phyloP scores from a whole-genome alignment of 2,329 filamentous ascomycete genomes.

The Knoxdaviesia proteae region DNA sequence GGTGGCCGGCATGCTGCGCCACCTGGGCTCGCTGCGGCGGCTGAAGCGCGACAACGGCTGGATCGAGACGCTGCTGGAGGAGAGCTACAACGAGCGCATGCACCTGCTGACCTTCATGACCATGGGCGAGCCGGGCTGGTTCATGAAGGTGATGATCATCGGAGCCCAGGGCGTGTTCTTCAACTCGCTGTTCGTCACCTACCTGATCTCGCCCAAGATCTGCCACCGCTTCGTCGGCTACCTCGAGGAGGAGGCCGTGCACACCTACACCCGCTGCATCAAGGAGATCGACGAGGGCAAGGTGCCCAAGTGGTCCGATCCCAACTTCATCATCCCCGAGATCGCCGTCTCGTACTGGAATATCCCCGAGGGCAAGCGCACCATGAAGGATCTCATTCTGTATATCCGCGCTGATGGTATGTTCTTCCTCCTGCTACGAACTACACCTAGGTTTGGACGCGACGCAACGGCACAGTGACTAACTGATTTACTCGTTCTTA shows the following conservation, averaged over 20 bases:
- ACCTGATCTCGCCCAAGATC: slow-evolving; percentile 68
- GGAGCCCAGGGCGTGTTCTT: slow-evolving; percentile 92
- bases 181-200: slow-evolving; percentile 78
- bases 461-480: too few relatives aligned
- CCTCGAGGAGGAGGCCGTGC: slow-evolving; percentile 88
- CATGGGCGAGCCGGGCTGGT: slow-evolving; percentile 52
- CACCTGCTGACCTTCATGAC: slow-evolving; percentile 84
- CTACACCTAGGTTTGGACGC: too few relatives aligned
- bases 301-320: slow-evolving; percentile 57
- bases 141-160: slow-evolving; percentile 84
- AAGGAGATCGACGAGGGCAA: slow-evolving; percentile 70
- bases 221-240: slow-evolving; percentile 95
- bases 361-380: slow-evolving; percentile 66
- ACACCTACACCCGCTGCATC: slow-evolving; percentile 84
- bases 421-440: background rate
- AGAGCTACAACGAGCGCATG: slow-evolving; percentile 88
- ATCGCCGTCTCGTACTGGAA: slow-evolving; percentile 84
- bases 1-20: slow-evolving; percentile 86
- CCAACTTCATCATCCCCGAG: slow-evolving; percentile 56
- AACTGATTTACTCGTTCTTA: background rate
- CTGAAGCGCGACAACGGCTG: slow-evolving; percentile 90
- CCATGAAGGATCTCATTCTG: slow-evolving; percentile 69
- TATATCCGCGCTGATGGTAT: slow-evolving; percentile 60
- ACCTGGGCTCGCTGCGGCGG: slow-evolving; percentile 62
- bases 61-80: slow-evolving; percentile 83